These are phyloP conservation scores for Saprolegnia diclina DNA, from an alignment of 352 stramenopile species.

Conservation along the genomic window DNA sequence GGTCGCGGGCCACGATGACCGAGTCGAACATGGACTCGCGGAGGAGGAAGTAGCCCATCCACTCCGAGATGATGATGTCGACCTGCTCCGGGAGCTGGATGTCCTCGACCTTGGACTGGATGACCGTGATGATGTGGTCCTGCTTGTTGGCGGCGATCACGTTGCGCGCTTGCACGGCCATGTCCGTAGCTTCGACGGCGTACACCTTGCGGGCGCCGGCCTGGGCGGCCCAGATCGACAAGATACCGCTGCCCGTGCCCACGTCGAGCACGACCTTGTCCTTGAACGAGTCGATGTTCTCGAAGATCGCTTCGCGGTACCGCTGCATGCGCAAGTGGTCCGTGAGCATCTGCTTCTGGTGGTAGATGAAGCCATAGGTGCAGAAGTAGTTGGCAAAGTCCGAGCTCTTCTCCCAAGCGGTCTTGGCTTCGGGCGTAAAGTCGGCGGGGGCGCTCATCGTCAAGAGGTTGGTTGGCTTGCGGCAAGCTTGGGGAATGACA, in stretches of 20 bases:
- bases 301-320: slow-evolving; percentile 97
- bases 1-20: slow-evolving; percentile 93
- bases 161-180: slow-evolving; percentile 93
- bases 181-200: slow-evolving; percentile 96
- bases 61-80: slow-evolving; percentile 99
- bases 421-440: slow-evolving; percentile 72
- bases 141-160: slow-evolving; percentile 96
- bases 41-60: slow-evolving; percentile 99
- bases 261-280: slow-evolving; percentile 99
- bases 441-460: slow-evolving; percentile 35
- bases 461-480: slow-evolving; percentile 23
- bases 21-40: slow-evolving; percentile 99
- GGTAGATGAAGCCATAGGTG: slow-evolving; percentile 88
- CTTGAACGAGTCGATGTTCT: slow-evolving; percentile 97
- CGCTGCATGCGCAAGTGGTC: slow-evolving; percentile 99
- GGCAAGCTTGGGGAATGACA: slow-evolving; percentile 8
- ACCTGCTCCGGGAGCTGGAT: slow-evolving; percentile 96
- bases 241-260: slow-evolving; percentile 97
- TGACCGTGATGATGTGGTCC: slow-evolving; percentile 96
- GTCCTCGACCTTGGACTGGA: slow-evolving; percentile 98
- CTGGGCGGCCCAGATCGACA: slow-evolving; percentile 97
- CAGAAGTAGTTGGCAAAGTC: slow-evolving; percentile 90
- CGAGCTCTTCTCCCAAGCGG: slow-evolving; percentile 71
- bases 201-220: slow-evolving; percentile 98
- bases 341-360: slow-evolving; percentile 98